Evolutionary conservation across 805 yeast genomes (phyloP).

Genomic region (Yarrowia yakushimensis): DNA sequence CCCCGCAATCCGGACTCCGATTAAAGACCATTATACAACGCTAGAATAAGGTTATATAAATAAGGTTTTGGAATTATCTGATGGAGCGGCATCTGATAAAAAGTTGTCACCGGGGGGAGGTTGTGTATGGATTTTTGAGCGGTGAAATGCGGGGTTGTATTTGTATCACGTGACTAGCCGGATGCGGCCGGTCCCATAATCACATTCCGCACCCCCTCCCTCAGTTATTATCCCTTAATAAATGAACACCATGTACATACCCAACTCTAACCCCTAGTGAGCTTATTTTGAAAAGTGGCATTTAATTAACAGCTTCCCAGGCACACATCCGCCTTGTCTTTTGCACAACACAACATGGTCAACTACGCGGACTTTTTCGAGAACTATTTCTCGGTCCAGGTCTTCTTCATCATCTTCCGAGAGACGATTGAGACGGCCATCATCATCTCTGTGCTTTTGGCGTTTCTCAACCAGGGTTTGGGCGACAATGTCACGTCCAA

Average conservation of each 20-base stretch:
- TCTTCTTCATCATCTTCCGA: conserved; percentile 87
- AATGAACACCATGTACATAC: background rate
- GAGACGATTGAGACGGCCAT: conserved; percentile 89
- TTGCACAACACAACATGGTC: conserved; percentile 5
- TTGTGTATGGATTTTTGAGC: background rate
- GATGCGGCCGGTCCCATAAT: too few species aligned
- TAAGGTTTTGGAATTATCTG: background rate
- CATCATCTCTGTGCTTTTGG: conserved; percentile 81
- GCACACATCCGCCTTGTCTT: too few species aligned
- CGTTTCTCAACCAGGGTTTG: conserved; percentile 84
- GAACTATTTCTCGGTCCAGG: conserved; percentile 47
- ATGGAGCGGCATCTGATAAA: conserved; percentile 10
- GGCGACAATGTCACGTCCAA: conserved; percentile 31
- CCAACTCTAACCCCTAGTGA: background rate
- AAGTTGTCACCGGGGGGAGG: too few species aligned
- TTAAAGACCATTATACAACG: too few species aligned
- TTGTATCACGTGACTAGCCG: background rate
- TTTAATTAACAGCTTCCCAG: background rate
- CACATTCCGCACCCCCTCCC: background rate
- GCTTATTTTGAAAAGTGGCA: conserved; percentile 6
- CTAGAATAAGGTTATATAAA: too few species aligned
- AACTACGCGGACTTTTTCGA: conserved; percentile 24
- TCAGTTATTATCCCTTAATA: background rate
- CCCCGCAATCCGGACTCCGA: too few species aligned
- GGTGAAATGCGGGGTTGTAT: too few species aligned